phyloP scores from a whole-genome alignment of 306 rosid species.

The Argentina anserina region DNA sequence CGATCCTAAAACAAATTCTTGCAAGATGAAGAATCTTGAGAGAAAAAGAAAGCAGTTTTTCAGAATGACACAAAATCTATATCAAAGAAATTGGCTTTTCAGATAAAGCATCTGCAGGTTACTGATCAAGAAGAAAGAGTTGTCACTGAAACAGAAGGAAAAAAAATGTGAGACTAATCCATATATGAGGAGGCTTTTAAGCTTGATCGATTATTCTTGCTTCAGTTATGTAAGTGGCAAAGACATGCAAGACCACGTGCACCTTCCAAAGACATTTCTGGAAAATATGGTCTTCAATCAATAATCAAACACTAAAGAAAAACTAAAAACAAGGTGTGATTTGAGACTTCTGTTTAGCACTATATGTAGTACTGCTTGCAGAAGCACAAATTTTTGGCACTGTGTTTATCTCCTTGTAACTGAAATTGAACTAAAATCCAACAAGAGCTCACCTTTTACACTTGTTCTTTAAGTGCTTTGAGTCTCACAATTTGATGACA shows the following conservation, averaged over 20 bases:
- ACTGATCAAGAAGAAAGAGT: background rate
- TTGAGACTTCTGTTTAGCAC: background rate
- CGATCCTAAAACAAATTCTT: slow-evolving; percentile 20
- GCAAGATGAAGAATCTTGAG: slow-evolving; percentile 10
- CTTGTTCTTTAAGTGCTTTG: background rate
- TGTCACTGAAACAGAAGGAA: background rate
- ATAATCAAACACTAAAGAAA: background rate
- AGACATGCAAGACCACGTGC: slow-evolving; percentile 64
- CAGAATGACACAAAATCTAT: too few relatives aligned
- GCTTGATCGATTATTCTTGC: slow-evolving; percentile 26
- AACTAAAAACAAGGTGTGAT: background rate
- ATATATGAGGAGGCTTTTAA: slow-evolving; percentile 16
- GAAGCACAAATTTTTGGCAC: background rate
- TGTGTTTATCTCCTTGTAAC: background rate
- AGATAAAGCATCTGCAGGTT: background rate
- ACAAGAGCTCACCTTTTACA: slow-evolving; percentile 11
- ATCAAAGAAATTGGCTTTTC: background rate
- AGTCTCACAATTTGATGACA: slow-evolving; percentile 19
- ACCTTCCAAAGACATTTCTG: slow-evolving; percentile 15
- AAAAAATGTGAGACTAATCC: slow-evolving; percentile 14
- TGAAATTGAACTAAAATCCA: slow-evolving; percentile 3
- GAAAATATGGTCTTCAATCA: background rate
- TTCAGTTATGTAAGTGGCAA: slow-evolving; percentile 19
- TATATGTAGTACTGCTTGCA: background rate
- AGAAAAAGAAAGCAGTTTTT: background rate